Conservation (phyloP, 768 basidiomycete species). For the Termitomyces titanicus region DNA sequence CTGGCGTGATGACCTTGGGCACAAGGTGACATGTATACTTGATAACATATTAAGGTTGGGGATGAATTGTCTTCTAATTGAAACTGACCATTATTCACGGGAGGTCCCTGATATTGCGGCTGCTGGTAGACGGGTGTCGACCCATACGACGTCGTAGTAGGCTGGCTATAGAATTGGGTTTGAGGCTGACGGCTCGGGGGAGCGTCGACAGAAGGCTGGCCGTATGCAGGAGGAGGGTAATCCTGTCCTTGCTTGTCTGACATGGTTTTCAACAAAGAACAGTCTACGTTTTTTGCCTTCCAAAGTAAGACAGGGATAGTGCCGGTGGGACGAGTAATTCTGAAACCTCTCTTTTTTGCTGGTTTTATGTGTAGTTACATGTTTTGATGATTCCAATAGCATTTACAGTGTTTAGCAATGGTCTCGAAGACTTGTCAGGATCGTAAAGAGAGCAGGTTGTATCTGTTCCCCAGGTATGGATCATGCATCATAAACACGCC, state of each 20-base stretch:
- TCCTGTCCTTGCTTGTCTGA: conserved; percentile 6
- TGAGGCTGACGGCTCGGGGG: not conserved
- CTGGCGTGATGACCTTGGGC: conserved; percentile 22
- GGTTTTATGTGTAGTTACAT: not conserved
- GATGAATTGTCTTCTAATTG: not conserved
- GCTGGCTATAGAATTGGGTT: not conserved
- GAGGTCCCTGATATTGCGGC: conserved; percentile 7
- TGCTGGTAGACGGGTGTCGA: conserved; percentile 1
- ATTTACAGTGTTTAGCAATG: not conserved
- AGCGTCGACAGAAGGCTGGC: not conserved
- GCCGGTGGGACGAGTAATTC: not conserved
- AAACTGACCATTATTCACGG: conserved; percentile 4
- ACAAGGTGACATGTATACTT: conserved; percentile 20
- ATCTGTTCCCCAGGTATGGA: too few relatives aligned
- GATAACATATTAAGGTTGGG: not conserved
- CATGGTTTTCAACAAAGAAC: conserved; percentile 6
- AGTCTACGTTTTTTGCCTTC: not conserved
- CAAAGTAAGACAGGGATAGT: conserved; percentile 6
- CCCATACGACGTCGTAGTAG: conserved; percentile 1
- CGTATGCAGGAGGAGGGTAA: conserved; percentile 6
- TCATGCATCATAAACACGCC: too few relatives aligned
- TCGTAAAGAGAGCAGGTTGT: not conserved
- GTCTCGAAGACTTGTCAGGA: not conserved
- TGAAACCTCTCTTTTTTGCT: not conserved
- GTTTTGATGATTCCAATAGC: too few relatives aligned